Conservation (phyloP, 306 rosid genomes). For the Urtica urens region DNA sequence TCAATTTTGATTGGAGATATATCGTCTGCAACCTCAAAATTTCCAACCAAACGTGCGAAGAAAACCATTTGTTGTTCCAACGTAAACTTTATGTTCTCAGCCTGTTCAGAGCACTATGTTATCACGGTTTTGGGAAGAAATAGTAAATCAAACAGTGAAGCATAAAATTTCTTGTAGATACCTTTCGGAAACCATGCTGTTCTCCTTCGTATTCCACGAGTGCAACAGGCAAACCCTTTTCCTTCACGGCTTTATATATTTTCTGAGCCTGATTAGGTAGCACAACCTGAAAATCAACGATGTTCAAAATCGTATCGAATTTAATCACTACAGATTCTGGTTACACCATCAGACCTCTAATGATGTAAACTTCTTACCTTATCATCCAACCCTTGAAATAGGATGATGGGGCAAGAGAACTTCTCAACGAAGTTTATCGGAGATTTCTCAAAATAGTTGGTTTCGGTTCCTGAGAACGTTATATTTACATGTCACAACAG, state of each 20-base stretch:
- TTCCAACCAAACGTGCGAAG: constrained; percentile 79
- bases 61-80: constrained; percentile 96
- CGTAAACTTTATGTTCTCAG: constrained; percentile 86
- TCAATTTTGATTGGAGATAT: constrained; percentile 74
- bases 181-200: constrained; percentile 95
- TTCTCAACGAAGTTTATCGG: constrained; percentile 70
- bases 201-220: constrained; percentile 91
- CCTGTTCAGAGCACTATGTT: constrained; percentile 38
- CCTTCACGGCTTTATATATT: constrained; percentile 70
- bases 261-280: constrained; percentile 73
- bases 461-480: constrained; percentile 53
- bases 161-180: constrained; percentile 2
- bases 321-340: neutral
- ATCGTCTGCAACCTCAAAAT: constrained; percentile 66
- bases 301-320: neutral
- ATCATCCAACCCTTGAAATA: constrained; percentile 93
- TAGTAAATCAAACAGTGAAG: neutral
- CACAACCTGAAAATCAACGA: constrained; percentile 48
- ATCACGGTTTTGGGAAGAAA: neutral
- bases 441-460: constrained; percentile 53
- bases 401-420: constrained; percentile 78
- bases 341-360: neutral
- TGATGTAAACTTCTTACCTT: constrained; percentile 38
- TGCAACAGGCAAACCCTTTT: constrained; percentile 85
- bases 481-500: constrained; percentile 7